These are phyloP conservation scores for Phalaenopsis equestris DNA, from an alignment of 106 monocot species.

Conservation along the genomic window DNA sequence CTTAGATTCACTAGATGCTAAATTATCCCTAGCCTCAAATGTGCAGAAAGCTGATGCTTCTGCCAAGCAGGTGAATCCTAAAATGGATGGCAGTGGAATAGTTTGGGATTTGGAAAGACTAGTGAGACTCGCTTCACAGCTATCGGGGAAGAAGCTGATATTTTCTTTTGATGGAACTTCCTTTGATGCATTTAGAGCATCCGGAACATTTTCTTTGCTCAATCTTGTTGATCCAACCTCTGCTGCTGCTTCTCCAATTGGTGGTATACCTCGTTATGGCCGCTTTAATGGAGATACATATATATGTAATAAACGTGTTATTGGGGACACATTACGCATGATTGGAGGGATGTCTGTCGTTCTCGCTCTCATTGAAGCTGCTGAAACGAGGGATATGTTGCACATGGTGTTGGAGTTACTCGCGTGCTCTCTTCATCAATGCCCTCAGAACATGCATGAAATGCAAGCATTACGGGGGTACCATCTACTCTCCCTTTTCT, in stretches of 20 bases:
- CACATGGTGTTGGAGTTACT: conserved; percentile 82
- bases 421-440: conserved; percentile 85
- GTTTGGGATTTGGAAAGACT: conserved; percentile 95
- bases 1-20: conserved; percentile 82
- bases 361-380: conserved; percentile 83
- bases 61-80: conserved; percentile 50
- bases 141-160: conserved; percentile 92
- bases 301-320: conserved; percentile 65
- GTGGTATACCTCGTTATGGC: conserved; percentile 99
- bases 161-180: conserved; percentile 97
- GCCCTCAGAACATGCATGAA: conserved; percentile 71
- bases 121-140: conserved; percentile 58
- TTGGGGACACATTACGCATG: conserved; percentile 83
- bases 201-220: conserved; percentile 80
- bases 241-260: conserved; percentile 96
- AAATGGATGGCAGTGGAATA: conserved; percentile 76
- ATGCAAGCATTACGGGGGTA: conserved; percentile 94
- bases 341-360: conserved; percentile 93
- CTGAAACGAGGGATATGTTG: conserved; percentile 93
- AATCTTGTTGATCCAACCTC: conserved; percentile 96
- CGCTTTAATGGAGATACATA: conserved; percentile 87
- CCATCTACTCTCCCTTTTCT: conserved; percentile 90
- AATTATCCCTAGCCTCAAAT: conserved; percentile 44
- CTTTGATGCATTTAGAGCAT: conserved; percentile 70
- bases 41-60: conserved; percentile 60